Percentiles rank a stretch among this genome's conserved stretches.
Evolutionary conservation across 305 asterid genomes (phyloP).

Genomic region (Fraxinus sp.): DNA sequence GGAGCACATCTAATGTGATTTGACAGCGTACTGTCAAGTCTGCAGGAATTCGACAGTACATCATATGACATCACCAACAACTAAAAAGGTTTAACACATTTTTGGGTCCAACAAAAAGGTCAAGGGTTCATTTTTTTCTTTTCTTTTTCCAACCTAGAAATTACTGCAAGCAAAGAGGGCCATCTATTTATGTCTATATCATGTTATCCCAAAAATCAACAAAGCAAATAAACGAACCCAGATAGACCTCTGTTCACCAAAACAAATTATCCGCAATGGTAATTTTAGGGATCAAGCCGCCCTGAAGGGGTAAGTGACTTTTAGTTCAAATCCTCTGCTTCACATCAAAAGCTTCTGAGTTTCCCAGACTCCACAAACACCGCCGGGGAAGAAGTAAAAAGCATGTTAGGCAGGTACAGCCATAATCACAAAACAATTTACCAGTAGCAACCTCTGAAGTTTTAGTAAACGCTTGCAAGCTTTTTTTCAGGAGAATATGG

Average conservation of each 20-base stretch:
- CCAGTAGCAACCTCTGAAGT: not conserved
- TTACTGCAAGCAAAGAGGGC: constrained; percentile 3
- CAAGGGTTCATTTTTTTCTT: not conserved
- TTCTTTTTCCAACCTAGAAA: not conserved
- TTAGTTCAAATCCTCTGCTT: not conserved
- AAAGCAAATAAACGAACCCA: not conserved
- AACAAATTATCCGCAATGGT: constrained; percentile 1
- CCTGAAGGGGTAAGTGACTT: not conserved
- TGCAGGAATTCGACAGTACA: not conserved
- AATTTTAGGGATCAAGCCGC: not conserved
- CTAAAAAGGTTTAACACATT: not conserved
- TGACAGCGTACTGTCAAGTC: not conserved
- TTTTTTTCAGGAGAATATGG: not conserved
- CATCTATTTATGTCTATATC: not conserved
- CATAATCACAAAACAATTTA: not conserved
- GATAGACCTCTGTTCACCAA: not conserved
- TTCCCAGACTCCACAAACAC: not conserved
- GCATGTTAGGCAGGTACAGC: not conserved
- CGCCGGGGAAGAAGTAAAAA: not conserved
- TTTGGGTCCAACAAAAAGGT: not conserved
- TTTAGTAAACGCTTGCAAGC: not conserved
- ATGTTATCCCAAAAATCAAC: not conserved
- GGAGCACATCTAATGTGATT: constrained; percentile 16
- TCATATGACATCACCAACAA: constrained; percentile 6
- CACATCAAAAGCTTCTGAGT: not conserved